phyloP scores from a whole-genome alignment of 2,329 filamentous ascomycete species.

The Mycosphaerella sp. region DNA sequence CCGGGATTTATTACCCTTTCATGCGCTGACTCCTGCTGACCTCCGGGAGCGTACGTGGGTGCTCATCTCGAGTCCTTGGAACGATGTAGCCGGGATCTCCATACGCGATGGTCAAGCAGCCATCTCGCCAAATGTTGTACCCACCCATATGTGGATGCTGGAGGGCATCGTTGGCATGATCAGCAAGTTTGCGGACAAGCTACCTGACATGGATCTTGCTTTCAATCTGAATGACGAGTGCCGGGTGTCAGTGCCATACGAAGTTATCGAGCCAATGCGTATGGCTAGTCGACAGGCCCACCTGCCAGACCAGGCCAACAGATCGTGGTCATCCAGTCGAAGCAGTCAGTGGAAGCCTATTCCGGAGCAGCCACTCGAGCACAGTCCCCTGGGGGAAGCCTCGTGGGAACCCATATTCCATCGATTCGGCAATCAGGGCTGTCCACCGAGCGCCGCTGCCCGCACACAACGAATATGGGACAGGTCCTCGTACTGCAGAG shows the following conservation, averaged over 20 bases:
- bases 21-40: slow-evolving; percentile 45
- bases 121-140: slow-evolving; percentile 47
- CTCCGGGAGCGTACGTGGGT: slow-evolving; percentile 50
- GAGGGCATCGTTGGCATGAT: slow-evolving; percentile 51
- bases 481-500: slow-evolving; percentile 54
- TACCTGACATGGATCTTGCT: slow-evolving; percentile 59
- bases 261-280: slow-evolving; percentile 37
- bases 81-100: slow-evolving; percentile 51
- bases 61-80: slow-evolving; percentile 49
- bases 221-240: slow-evolving; percentile 59
- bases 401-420: slow-evolving; percentile 39
- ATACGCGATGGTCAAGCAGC: slow-evolving; percentile 49
- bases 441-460: slow-evolving; percentile 56
- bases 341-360: slow-evolving; percentile 37
- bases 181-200: slow-evolving; percentile 46
- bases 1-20: slow-evolving; percentile 52
- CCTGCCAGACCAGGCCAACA: slow-evolving; percentile 11
- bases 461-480: slow-evolving; percentile 58
- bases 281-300: slow-evolving; percentile 10
- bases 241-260: slow-evolving; percentile 51
- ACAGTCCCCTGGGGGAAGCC: slow-evolving; percentile 28
- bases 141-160: slow-evolving; percentile 55
- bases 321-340: slow-evolving; percentile 37
- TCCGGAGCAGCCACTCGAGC: slow-evolving; percentile 27
- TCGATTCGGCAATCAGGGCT: slow-evolving; percentile 47